A percentile compares a stretch with the other conserved stretches of the same genome.
phyloP scores from a whole-genome alignment of 192 early-diverging fungal genomes.

The Chytriomyces sp. region DNA sequence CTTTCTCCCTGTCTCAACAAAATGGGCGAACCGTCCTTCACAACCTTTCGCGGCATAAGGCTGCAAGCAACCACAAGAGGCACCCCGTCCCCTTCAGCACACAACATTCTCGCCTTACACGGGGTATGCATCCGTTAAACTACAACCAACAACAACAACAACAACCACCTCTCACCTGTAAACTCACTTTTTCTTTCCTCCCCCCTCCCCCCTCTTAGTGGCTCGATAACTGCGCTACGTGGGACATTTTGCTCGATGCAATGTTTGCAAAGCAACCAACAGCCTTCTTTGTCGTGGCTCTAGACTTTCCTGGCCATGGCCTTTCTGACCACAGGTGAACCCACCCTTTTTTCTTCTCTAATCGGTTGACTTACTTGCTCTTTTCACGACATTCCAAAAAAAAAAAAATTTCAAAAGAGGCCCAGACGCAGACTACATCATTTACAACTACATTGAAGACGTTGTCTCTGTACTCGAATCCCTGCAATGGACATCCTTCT shows the following conservation, averaged over 20 bases:
- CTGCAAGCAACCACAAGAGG: conserved; percentile 13
- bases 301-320: conserved; percentile 45
- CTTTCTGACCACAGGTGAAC: conserved; percentile 35
- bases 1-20: not conserved
- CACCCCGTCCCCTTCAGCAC: not conserved
- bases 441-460: conserved; percentile 35
- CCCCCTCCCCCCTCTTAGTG: no score
- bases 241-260: conserved; percentile 19
- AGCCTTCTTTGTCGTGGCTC: conserved; percentile 29
- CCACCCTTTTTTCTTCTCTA: no score
- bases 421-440: conserved; percentile 29
- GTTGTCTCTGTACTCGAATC: conserved; percentile 14
- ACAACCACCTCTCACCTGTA: no score
- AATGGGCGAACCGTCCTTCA: not conserved
- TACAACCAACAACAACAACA: no score
- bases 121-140: conserved; percentile 37
- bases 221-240: conserved; percentile 44
- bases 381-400: not conserved
- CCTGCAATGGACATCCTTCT: conserved; percentile 30
- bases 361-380: not conserved
- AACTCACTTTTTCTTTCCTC: no score
- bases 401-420: not conserved
- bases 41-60: conserved; percentile 9
- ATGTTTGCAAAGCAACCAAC: conserved; percentile 1
- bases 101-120: conserved; percentile 35